Evolutionary conservation across 2,329 filamentous ascomycete species (phyloP), one percentile per base, ranked within the genome.

Genomic region (Cryphonectria radicalis): DNA sequence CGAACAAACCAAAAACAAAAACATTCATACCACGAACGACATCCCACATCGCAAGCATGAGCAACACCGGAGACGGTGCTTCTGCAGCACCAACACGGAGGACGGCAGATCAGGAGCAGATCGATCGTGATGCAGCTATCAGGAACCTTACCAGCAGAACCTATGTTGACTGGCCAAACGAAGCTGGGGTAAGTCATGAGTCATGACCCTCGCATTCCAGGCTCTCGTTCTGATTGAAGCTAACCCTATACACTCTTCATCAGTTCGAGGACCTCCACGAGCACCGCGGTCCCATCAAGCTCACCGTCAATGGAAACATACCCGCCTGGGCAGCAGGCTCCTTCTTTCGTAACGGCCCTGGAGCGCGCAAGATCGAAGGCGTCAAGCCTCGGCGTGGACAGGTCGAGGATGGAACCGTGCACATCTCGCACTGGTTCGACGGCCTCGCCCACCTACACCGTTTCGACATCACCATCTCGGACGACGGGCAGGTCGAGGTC

Each of bases 401-500:
- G 19, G 63, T n/a, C 6, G 46, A 66, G 7, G 32, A 35, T 35
- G 67, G 64, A 14, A 87, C 84, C 0, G 90, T 90, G 76, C 83
- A 85, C 43, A 84, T 91, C 17, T 88, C 85, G 0, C 93, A 96
- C 79, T 96, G 93, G 93, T 96, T 96, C 75, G 93, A 96, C 77
- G 92, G 92, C 7, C 89, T 94, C 71, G 87, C 89, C 3, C 88
- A 92, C 69, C 84, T 89, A 0, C 92, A 95, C 80, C 89, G 88
- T 40, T 95, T 95, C 77, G 86, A 93, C 70, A 91, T 95, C 43
- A 78, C 85, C 0, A 73, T 50, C 3, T 13, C 22, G 0, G 32
- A 64, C 25, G 76, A 80, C 4, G 75, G 77, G 0, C 70, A 80
- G 25, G 77, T 76, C 22, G 70, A 73, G 42, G 91, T 95, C 3